phyloP scores from a whole-genome alignment of 768 basidiomycete species.

The Mycena galopus region DNA sequence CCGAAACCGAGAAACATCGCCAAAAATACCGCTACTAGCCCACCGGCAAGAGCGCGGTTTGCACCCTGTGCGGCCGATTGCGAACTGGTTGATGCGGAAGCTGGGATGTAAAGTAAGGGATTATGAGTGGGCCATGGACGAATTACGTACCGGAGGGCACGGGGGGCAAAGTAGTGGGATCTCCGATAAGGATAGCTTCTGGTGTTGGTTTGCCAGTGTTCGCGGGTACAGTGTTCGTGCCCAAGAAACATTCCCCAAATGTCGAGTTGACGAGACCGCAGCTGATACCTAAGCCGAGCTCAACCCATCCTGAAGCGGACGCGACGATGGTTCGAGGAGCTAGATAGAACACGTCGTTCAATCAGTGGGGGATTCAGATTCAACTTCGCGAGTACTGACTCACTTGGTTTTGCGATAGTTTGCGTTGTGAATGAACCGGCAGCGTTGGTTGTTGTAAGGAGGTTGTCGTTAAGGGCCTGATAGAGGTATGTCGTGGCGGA shows the following conservation, averaged over 20 bases:
- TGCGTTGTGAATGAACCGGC: background rate
- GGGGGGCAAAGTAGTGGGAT: too few species aligned
- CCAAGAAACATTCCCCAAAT: background rate
- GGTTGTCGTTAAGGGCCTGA: background rate
- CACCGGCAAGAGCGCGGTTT: background rate
- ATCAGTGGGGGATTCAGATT: background rate
- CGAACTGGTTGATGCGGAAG: background rate
- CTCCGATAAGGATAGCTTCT: background rate
- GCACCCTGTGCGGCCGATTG: background rate
- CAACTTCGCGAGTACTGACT: background rate
- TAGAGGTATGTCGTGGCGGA: conserved; percentile 13
- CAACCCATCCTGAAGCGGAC: background rate
- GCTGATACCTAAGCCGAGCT: background rate
- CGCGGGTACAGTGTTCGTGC: background rate
- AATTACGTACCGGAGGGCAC: too few species aligned
- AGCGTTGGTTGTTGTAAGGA: background rate
- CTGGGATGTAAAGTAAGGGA: background rate
- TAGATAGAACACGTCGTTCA: background rate
- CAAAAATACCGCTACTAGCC: background rate
- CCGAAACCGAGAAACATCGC: background rate
- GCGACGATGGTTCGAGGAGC: background rate
- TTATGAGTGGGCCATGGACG: too few species aligned
- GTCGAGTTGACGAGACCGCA: background rate
- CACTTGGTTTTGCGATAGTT: background rate
- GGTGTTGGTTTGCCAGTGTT: background rate